Evolutionary conservation across 257 asterid species (phyloP).

Genomic region (Verbascum thapsus): DNA sequence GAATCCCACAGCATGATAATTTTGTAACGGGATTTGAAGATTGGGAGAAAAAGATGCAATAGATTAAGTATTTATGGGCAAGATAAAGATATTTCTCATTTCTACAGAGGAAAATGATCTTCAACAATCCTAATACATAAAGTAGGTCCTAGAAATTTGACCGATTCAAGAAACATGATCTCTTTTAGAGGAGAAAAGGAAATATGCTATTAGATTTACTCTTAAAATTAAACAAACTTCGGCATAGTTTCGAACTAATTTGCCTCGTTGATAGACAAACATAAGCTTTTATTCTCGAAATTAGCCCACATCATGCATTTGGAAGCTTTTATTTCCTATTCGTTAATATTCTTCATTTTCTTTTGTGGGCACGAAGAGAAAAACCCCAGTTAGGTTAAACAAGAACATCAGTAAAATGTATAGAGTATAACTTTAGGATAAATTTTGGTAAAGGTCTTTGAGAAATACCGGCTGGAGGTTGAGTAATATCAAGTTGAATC

Average conservation of each 20-base stretch:
- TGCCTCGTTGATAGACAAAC: background rate
- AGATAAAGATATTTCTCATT: background rate
- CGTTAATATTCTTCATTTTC: too few species aligned
- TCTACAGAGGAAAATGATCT: background rate
- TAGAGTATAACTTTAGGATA: too few species aligned
- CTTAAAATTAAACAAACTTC: background rate
- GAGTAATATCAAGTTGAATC: conserved; percentile 87
- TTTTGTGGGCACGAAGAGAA: too few species aligned
- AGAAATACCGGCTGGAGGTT: conserved; percentile 64
- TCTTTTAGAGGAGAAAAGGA: conserved; percentile 2
- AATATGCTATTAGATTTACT: too few species aligned
- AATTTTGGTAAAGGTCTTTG: conserved; percentile 15
- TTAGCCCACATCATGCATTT: background rate
- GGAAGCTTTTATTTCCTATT: background rate
- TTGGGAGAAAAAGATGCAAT: background rate
- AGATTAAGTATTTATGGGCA: conserved; percentile 9
- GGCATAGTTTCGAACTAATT: conserved; percentile 6
- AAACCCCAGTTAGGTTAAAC: too few species aligned
- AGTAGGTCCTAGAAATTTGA: too few species aligned
- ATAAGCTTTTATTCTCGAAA: conserved; percentile 2
- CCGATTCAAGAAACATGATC: background rate
- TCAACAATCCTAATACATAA: background rate
- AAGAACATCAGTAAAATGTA: too few species aligned
- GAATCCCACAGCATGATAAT: conserved; percentile 8
- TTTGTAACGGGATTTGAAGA: background rate